Evolutionary conservation across 2,329 filamentous ascomycete genomes (phyloP), one percentile per base, ranked within the genome.

Genomic region (Aspergillus floridensis): DNA sequence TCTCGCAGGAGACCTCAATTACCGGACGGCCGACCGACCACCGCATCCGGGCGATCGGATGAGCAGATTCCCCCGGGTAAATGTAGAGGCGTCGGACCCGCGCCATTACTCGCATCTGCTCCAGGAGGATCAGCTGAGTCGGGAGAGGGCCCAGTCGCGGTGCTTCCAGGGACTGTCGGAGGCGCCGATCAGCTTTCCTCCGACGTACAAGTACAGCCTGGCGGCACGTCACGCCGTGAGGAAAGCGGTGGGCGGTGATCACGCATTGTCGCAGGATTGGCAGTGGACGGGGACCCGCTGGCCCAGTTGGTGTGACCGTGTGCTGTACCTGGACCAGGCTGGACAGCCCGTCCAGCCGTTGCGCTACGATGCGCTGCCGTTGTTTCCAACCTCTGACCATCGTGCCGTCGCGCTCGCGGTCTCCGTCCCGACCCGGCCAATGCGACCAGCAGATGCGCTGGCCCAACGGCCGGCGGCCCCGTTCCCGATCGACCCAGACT

Each of bases 221-320:
- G 72, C 74, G 7, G 76, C 80, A 14, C 77, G 75, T 26, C 67
- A 81, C 59, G 77, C 74, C 1, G 71, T 67, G 16, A 38, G 58
- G 55, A 59, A 38, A 49, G 49, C 67, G 19, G 62, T 65, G 11
- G 59, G 61, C 69, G 70, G 10, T 16, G 8, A 16, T 4, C 32
- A 71, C 21, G 63, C 66, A 49, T 68, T 65, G 47, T 75, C 82
- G 4, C 38, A 44, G 38, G 77, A 80, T 11, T 93, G 89, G 88
- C 77, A 80, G 32, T 97, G 92, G 84, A 90, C 92, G 7, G 80
- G 81, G 59, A 90, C 96, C 72, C 87, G 95, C 49, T 96, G 91
- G 83, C 93, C 95, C 1, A 88, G 88, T 69, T 98, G 93, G 95
- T 96, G 92, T 69, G 95, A 98, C 75, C 86, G 95, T 3, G 88